These are phyloP conservation scores for Gossypium bickii DNA, from an alignment of 345 rosid species.

Conservation along the genomic window DNA sequence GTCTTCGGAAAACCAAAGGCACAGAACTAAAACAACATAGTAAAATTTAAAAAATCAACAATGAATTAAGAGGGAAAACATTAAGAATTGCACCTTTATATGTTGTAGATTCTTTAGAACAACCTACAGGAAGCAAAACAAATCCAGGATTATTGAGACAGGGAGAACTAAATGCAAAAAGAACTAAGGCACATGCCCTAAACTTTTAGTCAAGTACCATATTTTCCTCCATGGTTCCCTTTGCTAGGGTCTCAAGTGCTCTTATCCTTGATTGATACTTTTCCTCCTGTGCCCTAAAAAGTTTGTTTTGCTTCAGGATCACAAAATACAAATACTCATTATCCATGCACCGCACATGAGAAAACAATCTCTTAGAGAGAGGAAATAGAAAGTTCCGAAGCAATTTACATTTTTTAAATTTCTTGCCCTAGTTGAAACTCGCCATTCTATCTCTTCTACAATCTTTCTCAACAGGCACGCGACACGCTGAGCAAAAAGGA, in stretches of 20 bases:
- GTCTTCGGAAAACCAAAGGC: neutral
- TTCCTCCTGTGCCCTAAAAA: slow-evolving; percentile 59
- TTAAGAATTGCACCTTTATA: slow-evolving; percentile 36
- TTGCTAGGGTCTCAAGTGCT: slow-evolving; percentile 71
- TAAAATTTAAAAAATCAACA: neutral
- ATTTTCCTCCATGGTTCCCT: slow-evolving; percentile 70
- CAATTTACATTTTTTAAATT: slow-evolving; percentile 64
- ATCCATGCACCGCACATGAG: slow-evolving; percentile 17
- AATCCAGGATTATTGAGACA: neutral
- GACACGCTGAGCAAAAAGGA: slow-evolving; percentile 33
- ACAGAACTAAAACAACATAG: neutral
- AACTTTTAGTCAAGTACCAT: slow-evolving; percentile 43
- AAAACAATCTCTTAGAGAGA: neutral
- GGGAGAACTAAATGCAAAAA: slow-evolving; percentile 3
- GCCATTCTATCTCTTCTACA: slow-evolving; percentile 63
- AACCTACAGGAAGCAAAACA: slow-evolving; percentile 33
- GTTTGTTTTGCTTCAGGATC: slow-evolving; percentile 66
- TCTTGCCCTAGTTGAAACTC: slow-evolving; percentile 67
- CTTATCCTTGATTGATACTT: slow-evolving; percentile 70
- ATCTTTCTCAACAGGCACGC: slow-evolving; percentile 58
- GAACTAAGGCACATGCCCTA: slow-evolving; percentile 16
- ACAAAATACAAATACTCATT: slow-evolving; percentile 21
- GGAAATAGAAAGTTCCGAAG: slow-evolving; percentile 12
- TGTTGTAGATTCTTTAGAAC: slow-evolving; percentile 41
- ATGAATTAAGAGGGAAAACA: neutral